Evolutionary conservation across 1,284 basidiomycete species (phyloP), one percentile per base, ranked within the genome.

Genomic region (Ustilago cynodontis): DNA sequence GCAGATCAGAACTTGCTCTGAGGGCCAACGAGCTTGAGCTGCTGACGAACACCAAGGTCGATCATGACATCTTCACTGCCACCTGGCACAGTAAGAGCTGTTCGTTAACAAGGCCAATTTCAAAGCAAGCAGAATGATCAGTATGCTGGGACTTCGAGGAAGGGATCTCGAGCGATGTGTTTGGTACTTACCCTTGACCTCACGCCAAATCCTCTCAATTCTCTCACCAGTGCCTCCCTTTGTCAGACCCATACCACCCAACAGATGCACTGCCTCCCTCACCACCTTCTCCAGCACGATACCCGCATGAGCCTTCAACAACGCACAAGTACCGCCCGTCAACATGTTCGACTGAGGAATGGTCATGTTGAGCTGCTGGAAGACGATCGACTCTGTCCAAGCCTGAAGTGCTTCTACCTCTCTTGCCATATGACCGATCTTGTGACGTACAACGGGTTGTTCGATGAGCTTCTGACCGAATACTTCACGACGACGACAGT

Each of bases 291-390:
- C 77, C 33, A 82, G 47, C 50, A 80, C 78, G 47, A 82, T 80
- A 9, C 76, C 78, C n/a, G 81, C 75, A 49, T 83, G 81, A 11
- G 81, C 80, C 67, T 83, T 83, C 49, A 83, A 61, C 50, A 81
- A 60, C 3, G 75, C 81, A 35, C 76, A 77, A 26, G 69, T 70
- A 16, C 81, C 81, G 7, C 81, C 81, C 20, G 77, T 79, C 45
- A 78, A 33, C 39, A 77, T 18, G 51, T 80, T 83, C 2, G 69
- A 65, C 56, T 83, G 54, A 2, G 58, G 37, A 16, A 72, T 78
- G 20, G 65, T 63, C 54, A 82, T 33, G 49, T 80, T 60, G 28
- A 74, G 52, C 37, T 80, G 72, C 59, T 78, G 72, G 64, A 79
- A 82, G 16, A 81, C 61, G 35, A 77, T 45, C 47, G 72, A 61